phyloP scores from a whole-genome alignment of 2,329 filamentous ascomycete species.

The Curvularia sp. region DNA sequence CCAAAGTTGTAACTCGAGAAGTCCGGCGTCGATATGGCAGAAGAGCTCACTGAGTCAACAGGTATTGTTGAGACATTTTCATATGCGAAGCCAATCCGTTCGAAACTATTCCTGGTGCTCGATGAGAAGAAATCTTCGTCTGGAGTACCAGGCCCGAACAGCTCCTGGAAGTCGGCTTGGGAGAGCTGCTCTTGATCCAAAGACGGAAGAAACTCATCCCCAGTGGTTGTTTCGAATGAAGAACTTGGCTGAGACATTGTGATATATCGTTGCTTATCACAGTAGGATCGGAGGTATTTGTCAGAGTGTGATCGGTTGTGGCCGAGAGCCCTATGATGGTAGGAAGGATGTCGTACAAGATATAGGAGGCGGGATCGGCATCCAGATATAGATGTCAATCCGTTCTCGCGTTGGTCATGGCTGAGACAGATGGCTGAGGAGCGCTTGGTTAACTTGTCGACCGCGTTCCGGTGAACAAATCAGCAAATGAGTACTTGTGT shows the following conservation, averaged over 20 bases:
- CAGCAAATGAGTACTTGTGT: conserved; percentile 11
- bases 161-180: conserved; percentile 19
- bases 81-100: conserved; percentile 17
- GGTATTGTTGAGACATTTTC: neutral
- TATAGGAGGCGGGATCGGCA: conserved; percentile 13
- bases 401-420: conserved; percentile 21
- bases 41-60: conserved; percentile 12
- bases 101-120: conserved; percentile 14
- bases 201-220: conserved; percentile 5
- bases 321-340: conserved; percentile 5
- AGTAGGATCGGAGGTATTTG: neutral
- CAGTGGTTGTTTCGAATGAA: conserved; percentile 6
- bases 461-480: conserved; percentile 18
- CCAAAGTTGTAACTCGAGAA: conserved; percentile 22
- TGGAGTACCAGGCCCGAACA: conserved; percentile 14
- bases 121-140: conserved; percentile 14
- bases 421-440: conserved; percentile 32
- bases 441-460: conserved; percentile 16
- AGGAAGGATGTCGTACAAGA: conserved; percentile 32
- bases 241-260: conserved; percentile 33
- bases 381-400: conserved; percentile 33
- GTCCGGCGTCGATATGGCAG: conserved; percentile 20
- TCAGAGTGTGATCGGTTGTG: conserved; percentile 12
- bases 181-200: conserved; percentile 15
- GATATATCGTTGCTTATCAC: neutral